Conservation (phyloP, 2,329 filamentous ascomycete species). For the Cercospora brassicicola region DNA sequence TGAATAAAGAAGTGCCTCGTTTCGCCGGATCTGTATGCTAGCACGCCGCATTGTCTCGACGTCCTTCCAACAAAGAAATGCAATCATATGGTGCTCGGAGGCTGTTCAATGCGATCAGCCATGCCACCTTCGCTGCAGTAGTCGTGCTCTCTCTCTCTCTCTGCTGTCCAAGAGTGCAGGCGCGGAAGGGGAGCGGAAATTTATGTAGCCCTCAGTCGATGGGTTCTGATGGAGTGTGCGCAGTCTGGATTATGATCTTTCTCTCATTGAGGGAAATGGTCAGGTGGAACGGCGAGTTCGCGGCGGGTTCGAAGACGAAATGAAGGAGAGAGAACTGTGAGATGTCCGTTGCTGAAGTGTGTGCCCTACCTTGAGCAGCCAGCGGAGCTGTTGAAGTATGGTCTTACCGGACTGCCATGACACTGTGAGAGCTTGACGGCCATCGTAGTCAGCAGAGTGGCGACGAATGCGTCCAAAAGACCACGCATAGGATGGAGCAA, state of each 20-base stretch:
- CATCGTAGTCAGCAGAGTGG: neutral
- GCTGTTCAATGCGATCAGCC: neutral
- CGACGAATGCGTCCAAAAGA: neutral
- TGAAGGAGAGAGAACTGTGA: neutral
- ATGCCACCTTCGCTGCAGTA: neutral
- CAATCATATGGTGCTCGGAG: neutral
- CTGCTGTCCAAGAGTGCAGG: neutral
- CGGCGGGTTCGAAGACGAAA: neutral
- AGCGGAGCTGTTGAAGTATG: neutral
- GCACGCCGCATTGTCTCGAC: neutral
- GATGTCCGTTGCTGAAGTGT: neutral
- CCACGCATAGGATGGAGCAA: neutral
- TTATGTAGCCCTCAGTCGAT: neutral
- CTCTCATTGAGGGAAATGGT: neutral
- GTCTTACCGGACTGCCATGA: neutral
- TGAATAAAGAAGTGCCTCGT: neutral
- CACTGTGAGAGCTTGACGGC: neutral
- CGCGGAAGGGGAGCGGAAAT: neutral
- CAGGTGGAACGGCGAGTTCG: neutral
- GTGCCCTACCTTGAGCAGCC: neutral
- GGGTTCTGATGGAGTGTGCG: neutral
- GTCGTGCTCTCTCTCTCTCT: no score
- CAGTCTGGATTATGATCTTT: neutral
- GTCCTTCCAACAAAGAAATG: neutral
- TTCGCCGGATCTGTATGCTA: neutral